Base-by-base conservation (phyloP, 2,329 filamentous ascomycete species). In the Aspergillus sp. region DNA sequence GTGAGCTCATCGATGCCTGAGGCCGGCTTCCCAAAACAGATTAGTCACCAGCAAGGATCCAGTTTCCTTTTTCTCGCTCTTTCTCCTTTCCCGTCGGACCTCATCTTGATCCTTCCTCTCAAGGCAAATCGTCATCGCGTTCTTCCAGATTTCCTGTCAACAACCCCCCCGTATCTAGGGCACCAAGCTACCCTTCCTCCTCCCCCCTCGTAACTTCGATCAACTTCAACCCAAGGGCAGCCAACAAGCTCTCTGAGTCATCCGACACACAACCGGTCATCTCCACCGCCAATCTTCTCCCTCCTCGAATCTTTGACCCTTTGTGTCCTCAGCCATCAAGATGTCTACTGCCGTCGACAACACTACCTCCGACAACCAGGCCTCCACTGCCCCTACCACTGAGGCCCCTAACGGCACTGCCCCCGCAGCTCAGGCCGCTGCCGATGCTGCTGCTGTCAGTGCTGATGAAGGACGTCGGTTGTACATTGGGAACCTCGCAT, bases 401-500 rank as follows among this genome's bases (percentile, higher is more conserved):
- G 83, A 87, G 75, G 68, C 79, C 66, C 73, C 73, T 68, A 82
- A 79, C 74, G 83, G 82, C 68, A 75, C 82, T 73, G 85, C 87
- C 66, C 86, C 87, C 75, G 84, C 90, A 73, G 83, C 88, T 72
- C 85, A 89, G 81, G 89, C 70, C 40, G 65, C 91, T 77, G 92
- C 91, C 77, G 92, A 96, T 79, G 92, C 93, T 79, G 92, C 95
- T 76, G 89, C 95, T 79, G 91, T 92, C 82, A 96, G 92, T 83
- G 95, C 95, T 80, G 93, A 93, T 80, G 95, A 99, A 86, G 93
- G 95, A 80, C 91, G 95, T 84, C 91, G 95, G 83, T 89, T 99
- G 74, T 99, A 99, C 84, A 98, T 99, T 84, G 95, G 95, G 85
- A 99, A 99, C 86, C 90, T 99, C 87, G 95, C 95, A 75, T 99